These are phyloP conservation scores for Jasminum sambac DNA, from an alignment of 257 asterid genomes.

Conservation along the genomic window DNA sequence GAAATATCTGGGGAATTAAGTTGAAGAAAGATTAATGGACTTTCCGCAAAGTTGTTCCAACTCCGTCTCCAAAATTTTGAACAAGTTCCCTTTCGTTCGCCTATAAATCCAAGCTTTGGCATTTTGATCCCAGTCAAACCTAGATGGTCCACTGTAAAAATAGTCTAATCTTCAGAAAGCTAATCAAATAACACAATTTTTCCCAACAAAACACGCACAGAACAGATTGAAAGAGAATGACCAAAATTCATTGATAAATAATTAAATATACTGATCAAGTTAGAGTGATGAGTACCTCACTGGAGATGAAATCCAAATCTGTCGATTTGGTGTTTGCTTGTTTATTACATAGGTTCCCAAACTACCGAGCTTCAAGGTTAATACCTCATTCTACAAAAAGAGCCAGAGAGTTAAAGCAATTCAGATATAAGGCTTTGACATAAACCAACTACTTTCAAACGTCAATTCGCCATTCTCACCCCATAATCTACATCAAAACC, in stretches of 20 bases:
- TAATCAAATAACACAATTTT: neutral
- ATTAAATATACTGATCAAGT: slow-evolving; percentile 8
- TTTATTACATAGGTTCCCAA: slow-evolving; percentile 90
- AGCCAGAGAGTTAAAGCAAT: slow-evolving; percentile 16
- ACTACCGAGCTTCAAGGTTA: slow-evolving; percentile 82
- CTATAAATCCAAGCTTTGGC: slow-evolving; percentile 72
- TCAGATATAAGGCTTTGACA: slow-evolving; percentile 1
- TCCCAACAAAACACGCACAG: neutral
- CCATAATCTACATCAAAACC: slow-evolving; percentile 88
- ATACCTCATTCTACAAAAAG: slow-evolving; percentile 74
- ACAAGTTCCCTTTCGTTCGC: slow-evolving; percentile 54
- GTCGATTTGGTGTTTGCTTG: slow-evolving; percentile 93
- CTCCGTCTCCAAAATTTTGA: slow-evolving; percentile 58
- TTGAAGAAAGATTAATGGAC: slow-evolving; percentile 49
- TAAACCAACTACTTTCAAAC: neutral
- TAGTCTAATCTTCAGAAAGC: slow-evolving; percentile 11
- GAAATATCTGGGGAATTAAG: neutral
- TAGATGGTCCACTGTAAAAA: slow-evolving; percentile 80
- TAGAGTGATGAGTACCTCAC: slow-evolving; percentile 56
- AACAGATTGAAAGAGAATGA: neutral
- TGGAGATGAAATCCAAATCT: slow-evolving; percentile 98
- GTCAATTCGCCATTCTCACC: slow-evolving; percentile 44
- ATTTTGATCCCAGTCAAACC: slow-evolving; percentile 82
- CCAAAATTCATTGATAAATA: neutral
- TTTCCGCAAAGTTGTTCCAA: slow-evolving; percentile 64